phyloP scores from a whole-genome alignment of 495 filamentous ascomycete species.

The Rhizodiscina lignyota region DNA sequence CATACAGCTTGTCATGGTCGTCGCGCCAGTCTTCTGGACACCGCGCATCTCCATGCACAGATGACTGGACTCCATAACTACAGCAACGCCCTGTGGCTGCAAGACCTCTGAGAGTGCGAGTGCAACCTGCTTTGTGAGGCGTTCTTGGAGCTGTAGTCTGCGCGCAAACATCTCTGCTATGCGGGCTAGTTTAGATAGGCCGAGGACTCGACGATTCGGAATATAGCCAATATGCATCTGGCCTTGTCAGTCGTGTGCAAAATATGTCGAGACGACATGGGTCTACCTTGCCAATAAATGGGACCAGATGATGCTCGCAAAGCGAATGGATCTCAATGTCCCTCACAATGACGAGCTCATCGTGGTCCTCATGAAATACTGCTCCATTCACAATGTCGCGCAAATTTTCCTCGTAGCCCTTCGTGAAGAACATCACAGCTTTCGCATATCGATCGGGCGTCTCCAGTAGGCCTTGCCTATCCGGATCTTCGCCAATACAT shows the following conservation, averaged over 20 bases:
- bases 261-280: background rate
- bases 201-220: constrained; percentile 68
- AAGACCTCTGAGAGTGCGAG: constrained; percentile 84
- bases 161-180: constrained; percentile 96
- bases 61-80: constrained; percentile 94
- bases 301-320: constrained; percentile 96
- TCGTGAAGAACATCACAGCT: constrained; percentile 97
- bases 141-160: constrained; percentile 85
- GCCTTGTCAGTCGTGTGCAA: background rate
- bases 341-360: constrained; percentile 93
- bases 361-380: constrained; percentile 92
- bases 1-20: constrained; percentile 90
- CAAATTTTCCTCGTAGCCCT: constrained; percentile 94
- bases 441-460: constrained; percentile 89
- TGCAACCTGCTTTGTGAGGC: constrained; percentile 89
- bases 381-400: constrained; percentile 84
- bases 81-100: constrained; percentile 84
- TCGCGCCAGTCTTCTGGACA: constrained; percentile 74
- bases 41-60: constrained; percentile 98
- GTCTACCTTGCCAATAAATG: constrained; percentile 79
- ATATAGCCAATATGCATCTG: constrained; percentile 99
- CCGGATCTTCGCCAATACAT: constrained; percentile 89
- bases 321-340: constrained; percentile 93
- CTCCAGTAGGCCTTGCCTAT: constrained; percentile 71
- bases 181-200: constrained; percentile 85